These are phyloP conservation scores for Trametes cingulata DNA, from an alignment of 768 basidiomycete genomes.

Conservation along the genomic window DNA sequence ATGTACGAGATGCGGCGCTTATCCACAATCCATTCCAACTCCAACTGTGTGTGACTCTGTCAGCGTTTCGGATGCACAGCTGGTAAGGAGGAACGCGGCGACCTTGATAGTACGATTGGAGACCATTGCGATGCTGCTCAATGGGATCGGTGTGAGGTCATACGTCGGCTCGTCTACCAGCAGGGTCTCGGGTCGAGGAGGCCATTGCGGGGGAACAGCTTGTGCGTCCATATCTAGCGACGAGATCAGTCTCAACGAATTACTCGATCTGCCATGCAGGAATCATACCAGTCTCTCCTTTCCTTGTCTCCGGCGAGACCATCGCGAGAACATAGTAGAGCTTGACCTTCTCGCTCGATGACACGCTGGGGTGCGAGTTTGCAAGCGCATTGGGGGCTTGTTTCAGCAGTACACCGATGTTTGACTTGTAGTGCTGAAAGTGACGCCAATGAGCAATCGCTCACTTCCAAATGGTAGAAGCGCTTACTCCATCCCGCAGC, in stretches of 20 bases:
- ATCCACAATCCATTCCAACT: constrained; percentile 68
- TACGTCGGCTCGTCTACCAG: constrained; percentile 57
- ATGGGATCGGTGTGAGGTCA: constrained; percentile 62
- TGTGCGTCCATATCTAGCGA: constrained; percentile 57
- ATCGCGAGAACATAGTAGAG: constrained; percentile 72
- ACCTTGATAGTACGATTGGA: constrained; percentile 76
- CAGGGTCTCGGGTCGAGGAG: constrained; percentile 52
- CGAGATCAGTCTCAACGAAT: not conserved
- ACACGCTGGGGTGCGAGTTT: constrained; percentile 37
- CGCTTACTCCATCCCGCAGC: constrained; percentile 74
- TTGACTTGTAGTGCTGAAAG: constrained; percentile 72
- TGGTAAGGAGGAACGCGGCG: not conserved
- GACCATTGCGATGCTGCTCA: constrained; percentile 76
- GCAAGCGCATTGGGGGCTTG: constrained; percentile 47
- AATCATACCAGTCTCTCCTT: constrained; percentile 49
- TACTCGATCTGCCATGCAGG: not conserved
- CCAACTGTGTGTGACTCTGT: constrained; percentile 49
- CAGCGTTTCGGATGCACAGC: not conserved
- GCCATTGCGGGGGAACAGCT: constrained; percentile 77
- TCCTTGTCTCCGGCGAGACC: constrained; percentile 64
- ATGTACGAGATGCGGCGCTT: constrained; percentile 62
- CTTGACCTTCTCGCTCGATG: constrained; percentile 48
- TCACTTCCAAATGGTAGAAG: not conserved
- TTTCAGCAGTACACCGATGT: constrained; percentile 72
- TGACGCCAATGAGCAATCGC: not conserved